Evolutionary conservation across 371 early-diverging fungal genomes (phyloP), one percentile per base, ranked within the genome.

Genomic region (Mortierella sp.): DNA sequence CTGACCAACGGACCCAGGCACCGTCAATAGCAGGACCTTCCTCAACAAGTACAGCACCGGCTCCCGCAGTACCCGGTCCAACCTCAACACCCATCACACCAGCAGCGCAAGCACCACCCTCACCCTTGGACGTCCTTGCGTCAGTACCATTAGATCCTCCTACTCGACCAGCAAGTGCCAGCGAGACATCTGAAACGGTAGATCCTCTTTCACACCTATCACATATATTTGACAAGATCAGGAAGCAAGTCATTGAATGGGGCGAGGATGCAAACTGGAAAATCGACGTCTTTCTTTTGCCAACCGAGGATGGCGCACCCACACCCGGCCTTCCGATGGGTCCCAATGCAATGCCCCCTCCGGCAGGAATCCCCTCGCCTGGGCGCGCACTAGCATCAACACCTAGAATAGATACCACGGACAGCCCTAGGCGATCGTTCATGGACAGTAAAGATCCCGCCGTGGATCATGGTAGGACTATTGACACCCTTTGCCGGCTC

Each of bases 201-300:
- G 75, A 73, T 55, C 75, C 75, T 30, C 56, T 73, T 6, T 66
- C 75, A 6, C 75, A 73, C 47, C 60, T 73, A 8, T 59, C 54
- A 9, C 59, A 57, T 43, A 73, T 73, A 23, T 73, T 73, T 47
- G 75, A 73, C 49, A 66, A 73, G 51, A 73, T 73, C 63, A 54
- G 64, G 52, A 57, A 53, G 48, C 75, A 73, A 30, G 75, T 73
- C 51, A 62, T 73, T 39, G 75, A 73, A 44, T 73, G 75, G 75
- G 75, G 75, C 17, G 68, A 73, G 37, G 68, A 67, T 50, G 75
- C 75, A n/a, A 73, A 73, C 56, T 73, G 75, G 75, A 73, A 73
- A 49, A 73, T 73, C 34, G 75, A 73, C 32, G 75, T 73, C 15
- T 73, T 73, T 50, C 50, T 73, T 26, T 42, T 73, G 21, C 75